Percentiles rank a stretch among this genome's conserved stretches.
Conservation (phyloP, 495 filamentous ascomycete genomes). For the Darksidea phi region DNA sequence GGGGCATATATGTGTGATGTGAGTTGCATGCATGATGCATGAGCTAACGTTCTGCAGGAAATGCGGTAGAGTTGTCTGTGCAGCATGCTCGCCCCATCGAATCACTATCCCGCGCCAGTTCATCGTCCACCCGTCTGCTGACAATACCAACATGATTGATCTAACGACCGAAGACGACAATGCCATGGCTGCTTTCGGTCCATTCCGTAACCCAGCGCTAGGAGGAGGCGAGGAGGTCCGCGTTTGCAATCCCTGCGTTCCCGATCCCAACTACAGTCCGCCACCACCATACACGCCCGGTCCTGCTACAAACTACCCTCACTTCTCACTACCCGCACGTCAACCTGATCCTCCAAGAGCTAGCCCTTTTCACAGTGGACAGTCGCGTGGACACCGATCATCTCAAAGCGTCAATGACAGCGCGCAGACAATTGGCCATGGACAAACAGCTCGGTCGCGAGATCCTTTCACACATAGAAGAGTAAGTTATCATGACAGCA, state of each 20-base stretch:
- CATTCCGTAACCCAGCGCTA: slow-evolving; percentile 51
- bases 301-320: not conserved
- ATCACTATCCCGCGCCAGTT: slow-evolving; percentile 93
- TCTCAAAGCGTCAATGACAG: too few relatives aligned
- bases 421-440: too few relatives aligned
- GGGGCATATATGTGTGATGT: too few relatives aligned
- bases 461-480: slow-evolving; percentile 7
- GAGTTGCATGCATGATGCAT: too few relatives aligned
- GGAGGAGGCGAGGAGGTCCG: slow-evolving; percentile 84
- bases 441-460: too few relatives aligned
- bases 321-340: not conserved
- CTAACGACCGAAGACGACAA: slow-evolving; percentile 40
- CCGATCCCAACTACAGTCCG: slow-evolving; percentile 80
- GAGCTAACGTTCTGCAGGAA: too few relatives aligned
- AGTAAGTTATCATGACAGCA: slow-evolving; percentile 15
- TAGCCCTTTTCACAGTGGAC: too few relatives aligned
- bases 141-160: slow-evolving; percentile 43
- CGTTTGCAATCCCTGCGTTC: slow-evolving; percentile 92
- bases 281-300: slow-evolving; percentile 24
- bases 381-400: too few relatives aligned
- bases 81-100: slow-evolving; percentile 85
- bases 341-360: not conserved
- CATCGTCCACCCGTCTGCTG: slow-evolving; percentile 75
- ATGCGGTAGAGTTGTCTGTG: slow-evolving; percentile 92
- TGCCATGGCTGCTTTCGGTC: slow-evolving; percentile 8